Evolutionary conservation across 2,329 filamentous ascomycete genomes (phyloP).

Genomic region (Aspergillus sclerotialis): DNA sequence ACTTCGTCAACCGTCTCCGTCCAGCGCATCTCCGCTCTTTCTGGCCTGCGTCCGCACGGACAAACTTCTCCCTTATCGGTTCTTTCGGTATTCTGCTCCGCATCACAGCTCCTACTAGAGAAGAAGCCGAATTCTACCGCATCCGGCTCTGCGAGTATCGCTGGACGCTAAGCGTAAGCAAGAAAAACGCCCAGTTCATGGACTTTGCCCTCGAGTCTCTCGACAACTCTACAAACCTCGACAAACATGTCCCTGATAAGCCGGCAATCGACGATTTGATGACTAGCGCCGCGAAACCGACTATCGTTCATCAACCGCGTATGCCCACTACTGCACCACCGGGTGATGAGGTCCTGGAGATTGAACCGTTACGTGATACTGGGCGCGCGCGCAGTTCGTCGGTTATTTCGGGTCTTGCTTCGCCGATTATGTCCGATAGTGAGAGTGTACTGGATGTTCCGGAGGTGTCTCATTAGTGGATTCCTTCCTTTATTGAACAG

Average conservation of each 20-base stretch:
- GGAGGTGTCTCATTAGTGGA: too few relatives aligned
- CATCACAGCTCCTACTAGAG: slow-evolving; percentile 77
- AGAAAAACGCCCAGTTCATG: slow-evolving; percentile 54
- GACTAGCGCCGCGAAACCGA: slow-evolving; percentile 22
- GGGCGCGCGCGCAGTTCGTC: slow-evolving; percentile 22
- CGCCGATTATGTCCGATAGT: slow-evolving; percentile 29
- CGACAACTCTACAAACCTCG: slow-evolving; percentile 62
- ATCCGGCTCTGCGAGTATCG: slow-evolving; percentile 79
- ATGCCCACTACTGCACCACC: slow-evolving; percentile 8
- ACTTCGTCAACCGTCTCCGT: slow-evolving; percentile 89
- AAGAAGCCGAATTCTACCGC: slow-evolving; percentile 91
- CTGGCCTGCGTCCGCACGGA: slow-evolving; percentile 54
- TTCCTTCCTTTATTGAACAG: too few relatives aligned
- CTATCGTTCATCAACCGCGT: slow-evolving; percentile 11
- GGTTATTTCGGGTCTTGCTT: slow-evolving; percentile 31
- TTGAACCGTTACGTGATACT: slow-evolving; percentile 12
- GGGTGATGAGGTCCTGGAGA: slow-evolving; percentile 22
- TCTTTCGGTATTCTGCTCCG: slow-evolving; percentile 87
- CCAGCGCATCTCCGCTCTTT: slow-evolving; percentile 82
- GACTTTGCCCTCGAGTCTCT: slow-evolving; percentile 70
- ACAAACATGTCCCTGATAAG: slow-evolving; percentile 65
- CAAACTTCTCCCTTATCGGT: slow-evolving; percentile 87
- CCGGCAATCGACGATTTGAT: slow-evolving; percentile 49
- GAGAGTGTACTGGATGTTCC: slow-evolving; percentile 23
- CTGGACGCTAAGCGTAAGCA: slow-evolving; percentile 86